Percentiles rank a stretch among this genome's conserved stretches.
These are phyloP conservation scores for Mucor racemosus DNA, from an alignment of 371 early-diverging fungal species.

Conservation along the genomic window DNA sequence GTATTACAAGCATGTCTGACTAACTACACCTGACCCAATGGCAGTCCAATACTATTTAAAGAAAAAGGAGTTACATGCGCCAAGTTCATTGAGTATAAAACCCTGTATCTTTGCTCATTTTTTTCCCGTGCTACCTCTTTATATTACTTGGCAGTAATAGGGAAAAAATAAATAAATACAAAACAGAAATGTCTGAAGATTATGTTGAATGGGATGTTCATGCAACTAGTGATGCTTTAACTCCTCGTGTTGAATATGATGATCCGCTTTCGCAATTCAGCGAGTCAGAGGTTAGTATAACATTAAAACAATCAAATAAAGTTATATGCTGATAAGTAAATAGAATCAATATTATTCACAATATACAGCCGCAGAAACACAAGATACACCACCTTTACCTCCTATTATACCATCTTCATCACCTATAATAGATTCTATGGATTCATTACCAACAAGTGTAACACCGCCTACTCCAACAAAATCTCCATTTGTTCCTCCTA, in stretches of 20 bases:
- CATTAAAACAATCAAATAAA: background rate
- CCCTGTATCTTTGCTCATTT: background rate
- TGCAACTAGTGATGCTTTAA: conserved; percentile 36
- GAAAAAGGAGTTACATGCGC: conserved; percentile 1
- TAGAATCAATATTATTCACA: conserved; percentile 8
- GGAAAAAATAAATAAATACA: background rate
- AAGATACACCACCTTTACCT: conserved; percentile 10
- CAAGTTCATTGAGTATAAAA: background rate
- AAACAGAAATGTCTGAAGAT: conserved; percentile 36
- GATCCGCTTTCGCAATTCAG: conserved; percentile 38
- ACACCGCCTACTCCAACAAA: conserved; percentile 10
- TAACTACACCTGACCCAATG: background rate
- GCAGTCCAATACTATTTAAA: conserved; percentile 3
- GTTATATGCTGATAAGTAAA: background rate
- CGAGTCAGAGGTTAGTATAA: conserved; percentile 20
- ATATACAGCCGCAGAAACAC: background rate
- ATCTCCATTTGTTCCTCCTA: conserved; percentile 18
- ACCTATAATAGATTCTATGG: conserved; percentile 11
- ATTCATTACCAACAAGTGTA: conserved; percentile 6
- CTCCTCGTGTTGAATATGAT: conserved; percentile 32
- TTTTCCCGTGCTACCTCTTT: conserved; percentile 2
- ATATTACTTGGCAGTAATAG: conserved; percentile 7
- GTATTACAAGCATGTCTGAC: background rate
- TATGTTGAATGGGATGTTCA: conserved; percentile 47
- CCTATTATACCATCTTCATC: conserved; percentile 18